A percentile compares a stretch with the other conserved stretches of the same genome.
Evolutionary conservation across 805 yeast species (phyloP).

Genomic region (Candida silvatica): DNA sequence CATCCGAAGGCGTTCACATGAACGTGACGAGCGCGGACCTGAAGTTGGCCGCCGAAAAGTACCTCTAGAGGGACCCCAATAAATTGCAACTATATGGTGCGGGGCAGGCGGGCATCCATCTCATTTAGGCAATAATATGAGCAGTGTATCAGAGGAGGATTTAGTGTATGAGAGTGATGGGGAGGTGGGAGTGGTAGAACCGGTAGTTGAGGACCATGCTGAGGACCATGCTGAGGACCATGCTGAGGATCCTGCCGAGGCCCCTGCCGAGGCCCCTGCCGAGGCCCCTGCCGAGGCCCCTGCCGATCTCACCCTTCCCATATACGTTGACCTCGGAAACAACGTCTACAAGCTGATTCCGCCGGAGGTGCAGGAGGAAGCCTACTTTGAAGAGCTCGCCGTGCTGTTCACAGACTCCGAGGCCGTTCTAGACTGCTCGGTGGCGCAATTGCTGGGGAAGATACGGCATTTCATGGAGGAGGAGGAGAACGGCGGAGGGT

Average conservation of each 20-base stretch:
- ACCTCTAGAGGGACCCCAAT: conserved; percentile 32
- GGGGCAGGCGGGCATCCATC: neutral
- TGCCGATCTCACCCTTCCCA: conserved; percentile 10
- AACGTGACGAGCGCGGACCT: conserved; percentile 45
- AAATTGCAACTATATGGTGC: too few relatives aligned
- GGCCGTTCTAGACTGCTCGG: conserved; percentile 5
- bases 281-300: neutral
- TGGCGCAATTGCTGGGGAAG: conserved; percentile 7
- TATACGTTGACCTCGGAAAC: conserved; percentile 21
- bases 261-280: neutral
- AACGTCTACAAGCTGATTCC: conserved; percentile 18
- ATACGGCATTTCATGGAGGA: conserved; percentile 6
- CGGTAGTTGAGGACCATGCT: conserved; percentile 1
- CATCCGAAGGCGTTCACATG: conserved; percentile 59
- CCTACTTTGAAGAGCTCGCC: conserved; percentile 15
- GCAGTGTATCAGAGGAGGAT: conserved; percentile 15
- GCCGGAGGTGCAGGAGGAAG: conserved; percentile 15
- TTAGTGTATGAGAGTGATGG: conserved; percentile 24
- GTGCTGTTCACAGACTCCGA: conserved; percentile 10
- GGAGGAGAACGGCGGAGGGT: conserved; percentile 4
- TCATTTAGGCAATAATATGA: too few relatives aligned
- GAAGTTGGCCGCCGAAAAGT: conserved; percentile 31
- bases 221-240: too few relatives aligned
- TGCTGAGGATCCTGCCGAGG: conserved; percentile 1
- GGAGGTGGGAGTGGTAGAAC: conserved; percentile 2